Evolutionary conservation across 768 basidiomycete genomes (phyloP).

Genomic region (Lanmaoa rubissima): DNA sequence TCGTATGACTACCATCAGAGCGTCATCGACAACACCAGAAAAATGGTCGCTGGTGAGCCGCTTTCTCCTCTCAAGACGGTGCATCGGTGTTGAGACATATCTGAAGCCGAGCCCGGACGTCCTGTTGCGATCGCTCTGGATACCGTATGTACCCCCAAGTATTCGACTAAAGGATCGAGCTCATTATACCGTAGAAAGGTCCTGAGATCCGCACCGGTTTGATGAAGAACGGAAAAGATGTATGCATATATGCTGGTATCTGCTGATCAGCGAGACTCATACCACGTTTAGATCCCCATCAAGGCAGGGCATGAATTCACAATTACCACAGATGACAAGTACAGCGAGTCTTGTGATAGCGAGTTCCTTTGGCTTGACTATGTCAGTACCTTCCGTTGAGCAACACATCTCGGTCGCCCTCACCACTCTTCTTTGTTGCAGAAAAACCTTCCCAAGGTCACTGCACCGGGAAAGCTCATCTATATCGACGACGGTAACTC

Average conservation of each 20-base stretch:
- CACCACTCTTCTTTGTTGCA: constrained; percentile 28
- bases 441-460: constrained; percentile 93
- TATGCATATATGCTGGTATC: constrained; percentile 41
- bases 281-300: constrained; percentile 62
- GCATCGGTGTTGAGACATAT: constrained; percentile 1
- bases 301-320: constrained; percentile 91
- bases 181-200: constrained; percentile 70
- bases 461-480: constrained; percentile 94
- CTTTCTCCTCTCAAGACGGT: background rate
- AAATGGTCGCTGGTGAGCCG: constrained; percentile 70
- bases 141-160: constrained; percentile 58
- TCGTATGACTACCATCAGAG: constrained; percentile 98
- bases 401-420: background rate
- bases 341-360: constrained; percentile 76
- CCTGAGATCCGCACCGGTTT: constrained; percentile 98
- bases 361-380: constrained; percentile 93
- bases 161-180: background rate
- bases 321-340: constrained; percentile 80
- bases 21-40: constrained; percentile 96
- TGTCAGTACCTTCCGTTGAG: constrained; percentile 45
- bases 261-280: constrained; percentile 4
- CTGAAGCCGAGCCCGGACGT: constrained; percentile 63
- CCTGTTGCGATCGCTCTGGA: constrained; percentile 98
- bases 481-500: constrained; percentile 90
- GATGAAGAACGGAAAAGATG: constrained; percentile 84